Percentiles rank a stretch among this genome's conserved stretches.
These are phyloP conservation scores for Luffa acutangula DNA, from an alignment of 306 rosid genomes.

Conservation along the genomic window DNA sequence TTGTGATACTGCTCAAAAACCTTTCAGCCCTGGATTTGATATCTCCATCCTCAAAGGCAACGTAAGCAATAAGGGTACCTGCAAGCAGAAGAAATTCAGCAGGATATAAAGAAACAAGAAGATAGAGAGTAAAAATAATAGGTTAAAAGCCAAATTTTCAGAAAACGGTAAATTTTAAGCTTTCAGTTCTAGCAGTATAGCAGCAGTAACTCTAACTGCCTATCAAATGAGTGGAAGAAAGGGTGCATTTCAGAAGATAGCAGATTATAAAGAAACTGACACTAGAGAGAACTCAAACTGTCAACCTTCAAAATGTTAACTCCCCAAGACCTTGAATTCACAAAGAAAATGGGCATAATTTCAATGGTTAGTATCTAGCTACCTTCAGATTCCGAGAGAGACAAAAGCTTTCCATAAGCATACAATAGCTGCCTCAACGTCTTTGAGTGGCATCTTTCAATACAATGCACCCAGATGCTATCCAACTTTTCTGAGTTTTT, in stretches of 20 bases:
- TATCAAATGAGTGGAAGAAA: background rate
- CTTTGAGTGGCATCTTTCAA: slow-evolving; percentile 83
- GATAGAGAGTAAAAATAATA: background rate
- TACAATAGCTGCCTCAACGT: slow-evolving; percentile 77
- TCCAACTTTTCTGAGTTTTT: slow-evolving; percentile 51
- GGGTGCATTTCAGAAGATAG: background rate
- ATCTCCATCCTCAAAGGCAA: slow-evolving; percentile 65
- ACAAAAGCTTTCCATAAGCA: slow-evolving; percentile 81
- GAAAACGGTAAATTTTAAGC: background rate
- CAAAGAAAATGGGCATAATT: background rate
- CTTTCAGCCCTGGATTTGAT: slow-evolving; percentile 88
- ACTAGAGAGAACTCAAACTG: background rate
- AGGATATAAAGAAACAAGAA: background rate
- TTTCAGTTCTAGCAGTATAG: background rate
- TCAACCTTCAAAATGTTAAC: background rate
- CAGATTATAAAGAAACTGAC: background rate
- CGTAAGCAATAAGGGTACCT: slow-evolving; percentile 78
- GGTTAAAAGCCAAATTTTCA: background rate
- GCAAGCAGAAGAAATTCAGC: slow-evolving; percentile 18
- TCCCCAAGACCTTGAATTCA: background rate
- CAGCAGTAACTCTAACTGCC: background rate
- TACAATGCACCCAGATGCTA: slow-evolving; percentile 70
- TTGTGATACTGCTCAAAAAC: slow-evolving; percentile 86
- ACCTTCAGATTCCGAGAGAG: slow-evolving; percentile 91
- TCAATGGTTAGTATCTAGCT: slow-evolving; percentile 10